Evolutionary conservation across 1,284 basidiomycete species (phyloP).

Genomic region (Fomes fomentarius): DNA sequence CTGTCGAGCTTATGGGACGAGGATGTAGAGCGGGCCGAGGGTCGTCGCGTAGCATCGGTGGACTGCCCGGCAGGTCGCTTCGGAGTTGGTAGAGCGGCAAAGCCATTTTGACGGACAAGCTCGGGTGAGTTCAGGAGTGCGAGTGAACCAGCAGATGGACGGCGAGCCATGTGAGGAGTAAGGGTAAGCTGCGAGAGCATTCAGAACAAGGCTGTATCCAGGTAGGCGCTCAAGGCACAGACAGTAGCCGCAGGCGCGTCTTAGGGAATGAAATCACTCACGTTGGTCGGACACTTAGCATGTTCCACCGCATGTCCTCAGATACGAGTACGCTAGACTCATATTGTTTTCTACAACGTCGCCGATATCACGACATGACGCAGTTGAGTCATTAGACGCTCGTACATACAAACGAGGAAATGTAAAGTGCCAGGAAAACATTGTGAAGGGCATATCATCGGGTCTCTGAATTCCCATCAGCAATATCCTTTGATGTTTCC

Average conservation of each 20-base stretch:
- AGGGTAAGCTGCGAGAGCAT: too few relatives aligned
- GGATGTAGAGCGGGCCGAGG: slow-evolving; percentile 26
- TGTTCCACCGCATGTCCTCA: too few relatives aligned
- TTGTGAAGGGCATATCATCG: slow-evolving; percentile 1
- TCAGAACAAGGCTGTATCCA: background rate
- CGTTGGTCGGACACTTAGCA: too few relatives aligned
- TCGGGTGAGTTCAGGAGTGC: slow-evolving; percentile 21
- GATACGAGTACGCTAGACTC: too few relatives aligned
- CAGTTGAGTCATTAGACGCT: slow-evolving; percentile 19
- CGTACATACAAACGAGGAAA: slow-evolving; percentile 21
- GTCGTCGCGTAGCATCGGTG: slow-evolving; percentile 10
- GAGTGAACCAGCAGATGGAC: slow-evolving; percentile 32
- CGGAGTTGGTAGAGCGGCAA: slow-evolving; percentile 41
- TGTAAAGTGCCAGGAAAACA: slow-evolving; percentile 4
- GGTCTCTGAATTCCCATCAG: slow-evolving; percentile 3
- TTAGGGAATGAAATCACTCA: too few relatives aligned
- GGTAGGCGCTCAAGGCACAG: background rate
- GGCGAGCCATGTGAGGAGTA: slow-evolving; percentile 31
- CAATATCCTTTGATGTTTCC: slow-evolving; percentile 6
- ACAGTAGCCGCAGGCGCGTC: too few relatives aligned
- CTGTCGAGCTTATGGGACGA: slow-evolving; percentile 24
- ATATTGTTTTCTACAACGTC: too few relatives aligned
- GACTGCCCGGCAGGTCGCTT: slow-evolving; percentile 39
- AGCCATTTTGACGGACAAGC: slow-evolving; percentile 10
- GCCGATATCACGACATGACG: slow-evolving; percentile 10